Conservation (phyloP, 345 rosid species). For the Populus ilicifolia region DNA sequence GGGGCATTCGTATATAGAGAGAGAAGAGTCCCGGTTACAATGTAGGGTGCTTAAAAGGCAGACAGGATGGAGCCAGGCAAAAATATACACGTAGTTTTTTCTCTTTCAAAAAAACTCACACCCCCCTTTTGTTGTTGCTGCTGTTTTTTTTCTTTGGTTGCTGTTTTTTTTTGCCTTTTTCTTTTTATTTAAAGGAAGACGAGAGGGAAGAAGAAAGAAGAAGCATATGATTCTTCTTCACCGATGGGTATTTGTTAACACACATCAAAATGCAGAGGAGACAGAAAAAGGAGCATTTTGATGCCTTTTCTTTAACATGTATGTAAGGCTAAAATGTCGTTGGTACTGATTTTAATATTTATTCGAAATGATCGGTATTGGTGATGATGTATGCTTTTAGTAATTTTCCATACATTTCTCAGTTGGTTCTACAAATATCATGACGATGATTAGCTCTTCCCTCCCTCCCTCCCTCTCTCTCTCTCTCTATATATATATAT, state of each 20-base stretch:
- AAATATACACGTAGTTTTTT: slow-evolving; percentile 5
- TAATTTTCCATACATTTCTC: slow-evolving; percentile 3
- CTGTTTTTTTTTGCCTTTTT: neutral
- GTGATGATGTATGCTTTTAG: slow-evolving; percentile 6
- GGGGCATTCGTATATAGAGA: slow-evolving; percentile 27
- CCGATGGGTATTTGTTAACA: slow-evolving; percentile 7
- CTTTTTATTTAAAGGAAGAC: neutral
- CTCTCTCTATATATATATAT: too few species aligned
- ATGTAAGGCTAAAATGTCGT: neutral
- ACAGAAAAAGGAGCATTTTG: slow-evolving; percentile 10
- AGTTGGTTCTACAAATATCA: neutral
- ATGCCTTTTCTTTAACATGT: slow-evolving; percentile 3
- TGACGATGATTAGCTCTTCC: neutral
- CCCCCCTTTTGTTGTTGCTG: neutral
- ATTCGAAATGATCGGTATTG: slow-evolving; percentile 5
- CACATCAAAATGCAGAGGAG: slow-evolving; percentile 4
- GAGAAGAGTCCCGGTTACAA: slow-evolving; percentile 22
- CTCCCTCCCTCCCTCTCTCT: too few species aligned
- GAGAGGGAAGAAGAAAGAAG: neutral
- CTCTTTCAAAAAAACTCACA: neutral
- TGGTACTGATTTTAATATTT: slow-evolving; percentile 1
- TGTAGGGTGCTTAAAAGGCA: slow-evolving; percentile 29
- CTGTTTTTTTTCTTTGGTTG: neutral
- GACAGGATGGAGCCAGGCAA: slow-evolving; percentile 35
- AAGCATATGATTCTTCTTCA: slow-evolving; percentile 9